Conservation (phyloP, 768 basidiomycete species). For the Boletus barrowsii region DNA sequence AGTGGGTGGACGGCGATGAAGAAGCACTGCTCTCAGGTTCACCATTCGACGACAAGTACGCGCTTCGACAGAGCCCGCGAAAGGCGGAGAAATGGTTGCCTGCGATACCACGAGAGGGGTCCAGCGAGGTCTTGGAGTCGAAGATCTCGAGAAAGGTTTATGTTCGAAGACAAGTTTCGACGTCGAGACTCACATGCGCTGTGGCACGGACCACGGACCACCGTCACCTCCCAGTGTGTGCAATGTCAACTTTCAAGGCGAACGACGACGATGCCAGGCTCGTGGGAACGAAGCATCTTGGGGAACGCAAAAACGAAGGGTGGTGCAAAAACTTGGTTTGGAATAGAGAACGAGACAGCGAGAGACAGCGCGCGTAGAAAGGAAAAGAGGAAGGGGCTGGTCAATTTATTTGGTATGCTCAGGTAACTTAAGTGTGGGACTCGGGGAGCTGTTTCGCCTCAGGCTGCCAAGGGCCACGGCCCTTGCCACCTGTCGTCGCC, state of each 20-base stretch:
- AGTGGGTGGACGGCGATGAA: no score
- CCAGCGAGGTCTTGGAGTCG: conserved; percentile 3
- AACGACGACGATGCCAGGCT: no score
- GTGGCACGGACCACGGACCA: no score
- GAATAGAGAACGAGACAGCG: conserved; percentile 12
- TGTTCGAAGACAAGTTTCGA: no score
- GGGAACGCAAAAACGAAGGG: conserved; percentile 14
- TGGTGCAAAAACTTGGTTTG: neutral
- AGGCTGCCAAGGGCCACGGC: no score
- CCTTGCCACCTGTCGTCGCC: no score
- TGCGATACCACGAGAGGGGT: conserved; percentile 6
- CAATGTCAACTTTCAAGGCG: no score
- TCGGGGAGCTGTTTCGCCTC: conserved; percentile 3
- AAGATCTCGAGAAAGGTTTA: conserved; percentile 19
- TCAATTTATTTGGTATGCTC: conserved; percentile 29
- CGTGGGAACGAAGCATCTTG: conserved; percentile 24
- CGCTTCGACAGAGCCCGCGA: conserved; percentile 1
- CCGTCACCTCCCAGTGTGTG: conserved; percentile 6
- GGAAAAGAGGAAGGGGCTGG: conserved; percentile 25
- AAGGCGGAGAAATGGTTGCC: conserved; percentile 18
- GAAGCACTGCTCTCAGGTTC: conserved; percentile 11
- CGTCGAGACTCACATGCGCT: no score
- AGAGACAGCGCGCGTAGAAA: conserved; percentile 11
- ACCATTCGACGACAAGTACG: conserved; percentile 26
- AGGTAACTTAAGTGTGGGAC: no score